phyloP scores from a whole-genome alignment of 2,329 filamentous ascomycete species.

The Talaromyces sp. region DNA sequence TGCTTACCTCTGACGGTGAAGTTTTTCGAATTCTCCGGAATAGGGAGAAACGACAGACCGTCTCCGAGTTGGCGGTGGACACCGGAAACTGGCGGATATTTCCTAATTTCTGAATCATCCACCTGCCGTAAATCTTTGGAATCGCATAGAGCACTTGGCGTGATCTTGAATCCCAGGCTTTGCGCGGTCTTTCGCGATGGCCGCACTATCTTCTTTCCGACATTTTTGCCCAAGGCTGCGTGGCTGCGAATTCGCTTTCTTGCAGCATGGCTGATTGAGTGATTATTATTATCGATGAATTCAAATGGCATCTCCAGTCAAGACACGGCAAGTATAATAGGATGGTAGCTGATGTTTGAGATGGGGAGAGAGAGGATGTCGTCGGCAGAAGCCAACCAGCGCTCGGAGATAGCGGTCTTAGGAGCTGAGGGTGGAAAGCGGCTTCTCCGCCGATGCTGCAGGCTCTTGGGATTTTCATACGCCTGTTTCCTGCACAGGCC shows the following conservation, averaged over 20 bases:
- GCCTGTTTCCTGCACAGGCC: no score
- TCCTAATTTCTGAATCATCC: neutral
- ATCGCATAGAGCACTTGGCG: neutral
- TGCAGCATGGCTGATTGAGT: neutral
- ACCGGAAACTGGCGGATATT: neutral
- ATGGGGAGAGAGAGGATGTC: neutral
- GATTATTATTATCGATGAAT: constrained; percentile 13
- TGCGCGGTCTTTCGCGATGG: constrained; percentile 9
- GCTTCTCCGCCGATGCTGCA: neutral
- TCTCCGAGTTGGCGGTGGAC: constrained; percentile 8
- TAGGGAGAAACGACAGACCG: constrained; percentile 1
- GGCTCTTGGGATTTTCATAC: no score
- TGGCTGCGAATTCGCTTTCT: constrained; percentile 12
- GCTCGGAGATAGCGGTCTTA: neutral
- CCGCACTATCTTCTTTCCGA: constrained; percentile 8
- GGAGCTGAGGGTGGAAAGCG: no score
- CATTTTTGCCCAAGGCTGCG: constrained; percentile 10
- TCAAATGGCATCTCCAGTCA: constrained; percentile 7
- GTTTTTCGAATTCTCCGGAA: neutral
- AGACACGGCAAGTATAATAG: neutral
- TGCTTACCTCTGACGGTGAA: constrained; percentile 7
- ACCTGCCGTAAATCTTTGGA: neutral
- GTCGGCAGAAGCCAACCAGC: neutral
- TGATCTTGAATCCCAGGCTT: neutral
- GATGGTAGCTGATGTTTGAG: neutral